These are phyloP conservation scores for Aciculosporium take DNA, from an alignment of 2,329 filamentous ascomycete genomes.

Conservation along the genomic window DNA sequence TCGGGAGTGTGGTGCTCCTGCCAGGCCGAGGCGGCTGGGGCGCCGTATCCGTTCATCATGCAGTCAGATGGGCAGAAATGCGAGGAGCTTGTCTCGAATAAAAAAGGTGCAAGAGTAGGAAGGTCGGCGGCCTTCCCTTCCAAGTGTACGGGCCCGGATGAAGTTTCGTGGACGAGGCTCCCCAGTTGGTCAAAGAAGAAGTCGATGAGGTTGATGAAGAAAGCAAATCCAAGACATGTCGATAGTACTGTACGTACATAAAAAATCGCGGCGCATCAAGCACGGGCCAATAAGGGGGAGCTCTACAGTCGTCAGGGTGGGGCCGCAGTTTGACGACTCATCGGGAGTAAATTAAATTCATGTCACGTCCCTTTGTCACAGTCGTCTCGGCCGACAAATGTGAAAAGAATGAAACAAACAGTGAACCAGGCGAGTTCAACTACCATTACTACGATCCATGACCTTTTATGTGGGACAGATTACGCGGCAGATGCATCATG, in stretches of 20 bases:
- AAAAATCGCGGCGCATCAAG: not conserved
- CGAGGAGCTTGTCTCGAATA: not conserved
- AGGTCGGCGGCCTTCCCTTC: not conserved
- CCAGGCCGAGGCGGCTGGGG: conserved; percentile 47
- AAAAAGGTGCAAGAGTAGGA: not conserved
- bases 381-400: not conserved
- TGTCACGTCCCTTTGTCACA: not conserved
- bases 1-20: conserved; percentile 69
- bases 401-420: not conserved
- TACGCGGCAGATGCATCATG: not conserved
- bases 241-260: no score
- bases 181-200: not conserved
- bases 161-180: not conserved
- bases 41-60: conserved; percentile 44
- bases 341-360: no score
- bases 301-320: no score
- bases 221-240: not conserved
- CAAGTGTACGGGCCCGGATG: not conserved
- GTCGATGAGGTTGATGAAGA: not conserved
- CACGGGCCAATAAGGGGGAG: conserved; percentile 1
- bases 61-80: not conserved
- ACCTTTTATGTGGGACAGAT: no score
- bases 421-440: not conserved
- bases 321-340: no score
- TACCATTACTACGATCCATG: not conserved